Percentiles rank a stretch among this genome's conserved stretches.
phyloP scores from a whole-genome alignment of 306 rosid genomes.

The Prunus armeniaca region DNA sequence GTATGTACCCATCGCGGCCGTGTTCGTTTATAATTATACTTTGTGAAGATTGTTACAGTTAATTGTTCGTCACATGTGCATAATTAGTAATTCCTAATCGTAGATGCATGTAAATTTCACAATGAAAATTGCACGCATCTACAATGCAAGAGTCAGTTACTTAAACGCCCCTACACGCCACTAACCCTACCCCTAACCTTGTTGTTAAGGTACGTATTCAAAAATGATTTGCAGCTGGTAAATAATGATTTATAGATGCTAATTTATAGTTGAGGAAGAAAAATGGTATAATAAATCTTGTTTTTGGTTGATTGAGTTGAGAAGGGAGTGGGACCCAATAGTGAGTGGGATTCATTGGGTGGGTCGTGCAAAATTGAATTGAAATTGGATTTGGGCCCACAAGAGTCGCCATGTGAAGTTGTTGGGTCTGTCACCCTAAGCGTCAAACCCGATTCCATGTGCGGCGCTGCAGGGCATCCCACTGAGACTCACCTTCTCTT shows the following conservation, averaged over 20 bases:
- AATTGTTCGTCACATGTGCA: not conserved
- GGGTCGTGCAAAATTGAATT: not conserved
- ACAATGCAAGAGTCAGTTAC: too few relatives aligned
- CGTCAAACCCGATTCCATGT: slow-evolving; percentile 86
- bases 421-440: slow-evolving; percentile 56
- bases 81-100: too few relatives aligned
- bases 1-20: slow-evolving; percentile 34
- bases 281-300: not conserved
- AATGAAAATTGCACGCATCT: too few relatives aligned
- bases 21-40: not conserved
- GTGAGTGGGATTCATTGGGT: slow-evolving; percentile 46
- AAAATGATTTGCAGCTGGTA: not conserved
- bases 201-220: not conserved
- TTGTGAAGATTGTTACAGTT: not conserved
- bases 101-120: too few relatives aligned
- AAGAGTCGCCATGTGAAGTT: slow-evolving; percentile 61
- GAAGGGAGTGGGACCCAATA: slow-evolving; percentile 53
- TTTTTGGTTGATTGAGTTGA: not conserved
- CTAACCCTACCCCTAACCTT: too few relatives aligned
- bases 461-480: slow-evolving; percentile 83
- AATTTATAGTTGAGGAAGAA: not conserved
- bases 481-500: slow-evolving; percentile 28
- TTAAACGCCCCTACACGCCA: too few relatives aligned
- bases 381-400: slow-evolving; percentile 35
- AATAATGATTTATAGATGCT: not conserved